Evolutionary conservation across 768 basidiomycete genomes (phyloP).

Genomic region (Pisolithus sp.): DNA sequence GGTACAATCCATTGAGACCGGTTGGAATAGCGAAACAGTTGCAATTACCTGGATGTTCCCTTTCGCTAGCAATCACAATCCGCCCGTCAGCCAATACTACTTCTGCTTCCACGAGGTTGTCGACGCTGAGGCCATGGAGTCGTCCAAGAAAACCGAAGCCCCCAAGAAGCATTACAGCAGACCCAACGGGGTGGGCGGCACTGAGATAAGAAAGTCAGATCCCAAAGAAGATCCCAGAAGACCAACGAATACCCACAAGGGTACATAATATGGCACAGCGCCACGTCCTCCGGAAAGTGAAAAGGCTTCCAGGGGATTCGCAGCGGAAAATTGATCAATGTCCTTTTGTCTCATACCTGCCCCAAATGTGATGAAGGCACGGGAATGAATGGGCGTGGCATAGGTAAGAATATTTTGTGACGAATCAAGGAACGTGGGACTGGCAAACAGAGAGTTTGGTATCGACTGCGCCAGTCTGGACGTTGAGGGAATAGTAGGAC

Average conservation of each 20-base stretch:
- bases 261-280: slow-evolving; percentile 72
- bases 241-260: slow-evolving; percentile 47
- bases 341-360: slow-evolving; percentile 83
- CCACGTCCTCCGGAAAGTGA: slow-evolving; percentile 45
- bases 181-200: slow-evolving; percentile 74
- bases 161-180: slow-evolving; percentile 74
- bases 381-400: slow-evolving; percentile 55
- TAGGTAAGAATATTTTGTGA: slow-evolving; percentile 39
- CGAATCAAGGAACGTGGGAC: slow-evolving; percentile 27
- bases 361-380: slow-evolving; percentile 82
- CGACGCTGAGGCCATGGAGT: slow-evolving; percentile 78
- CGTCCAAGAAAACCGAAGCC: slow-evolving; percentile 88
- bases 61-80: slow-evolving; percentile 72
- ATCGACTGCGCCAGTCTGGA: slow-evolving; percentile 17
- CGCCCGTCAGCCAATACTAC: slow-evolving; percentile 86
- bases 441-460: slow-evolving; percentile 30
- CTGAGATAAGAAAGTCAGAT: slow-evolving; percentile 29
- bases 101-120: slow-evolving; percentile 87
- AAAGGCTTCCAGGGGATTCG: slow-evolving; percentile 55
- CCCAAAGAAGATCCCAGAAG: slow-evolving; percentile 1
- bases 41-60: slow-evolving; percentile 55
- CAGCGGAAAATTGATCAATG: slow-evolving; percentile 70
- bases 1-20: slow-evolving; percentile 2
- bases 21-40: neutral
- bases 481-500: slow-evolving; percentile 16